These are phyloP conservation scores for Sextonia rubra DNA, from an alignment of 164 flowering plant genomes.

Conservation along the genomic window DNA sequence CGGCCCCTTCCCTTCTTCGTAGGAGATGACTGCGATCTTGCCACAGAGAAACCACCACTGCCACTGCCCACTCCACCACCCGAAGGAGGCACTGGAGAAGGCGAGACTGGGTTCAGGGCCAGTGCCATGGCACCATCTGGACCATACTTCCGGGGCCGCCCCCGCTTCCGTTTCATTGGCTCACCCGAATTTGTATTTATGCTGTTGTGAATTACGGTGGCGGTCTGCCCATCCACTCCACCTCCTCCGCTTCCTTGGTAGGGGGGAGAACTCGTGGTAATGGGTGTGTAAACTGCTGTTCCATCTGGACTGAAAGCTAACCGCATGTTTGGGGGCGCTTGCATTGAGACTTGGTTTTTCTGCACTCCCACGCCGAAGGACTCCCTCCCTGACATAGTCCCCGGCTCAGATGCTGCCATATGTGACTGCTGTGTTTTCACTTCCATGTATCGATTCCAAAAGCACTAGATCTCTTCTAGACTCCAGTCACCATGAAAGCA, in stretches of 20 bases:
- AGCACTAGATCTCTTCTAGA: background rate
- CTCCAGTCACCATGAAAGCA: background rate
- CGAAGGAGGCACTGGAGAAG: conserved; percentile 10
- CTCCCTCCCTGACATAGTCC: conserved; percentile 41
- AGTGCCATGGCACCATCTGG: conserved; percentile 60
- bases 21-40: conserved; percentile 32
- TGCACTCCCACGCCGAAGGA: conserved; percentile 33
- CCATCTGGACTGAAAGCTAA: conserved; percentile 50
- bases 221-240: background rate
- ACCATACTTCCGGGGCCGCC: conserved; percentile 77
- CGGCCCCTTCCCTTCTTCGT: conserved; percentile 65
- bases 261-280: conserved; percentile 31
- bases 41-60: conserved; percentile 14
- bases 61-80: conserved; percentile 17
- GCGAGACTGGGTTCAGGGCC: conserved; percentile 20
- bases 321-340: conserved; percentile 49
- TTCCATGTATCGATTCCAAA: conserved; percentile 8
- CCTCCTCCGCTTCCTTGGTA: conserved; percentile 29
- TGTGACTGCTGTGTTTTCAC: background rate
- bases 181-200: conserved; percentile 36
- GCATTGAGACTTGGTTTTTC: conserved; percentile 21
- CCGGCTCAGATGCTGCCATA: conserved; percentile 45
- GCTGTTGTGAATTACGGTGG: conserved; percentile 16
- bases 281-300: conserved; percentile 46
- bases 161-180: conserved; percentile 60